Evolutionary conservation across 2,329 filamentous ascomycete species (phyloP).

Genomic region (Juglanconis juglandina): DNA sequence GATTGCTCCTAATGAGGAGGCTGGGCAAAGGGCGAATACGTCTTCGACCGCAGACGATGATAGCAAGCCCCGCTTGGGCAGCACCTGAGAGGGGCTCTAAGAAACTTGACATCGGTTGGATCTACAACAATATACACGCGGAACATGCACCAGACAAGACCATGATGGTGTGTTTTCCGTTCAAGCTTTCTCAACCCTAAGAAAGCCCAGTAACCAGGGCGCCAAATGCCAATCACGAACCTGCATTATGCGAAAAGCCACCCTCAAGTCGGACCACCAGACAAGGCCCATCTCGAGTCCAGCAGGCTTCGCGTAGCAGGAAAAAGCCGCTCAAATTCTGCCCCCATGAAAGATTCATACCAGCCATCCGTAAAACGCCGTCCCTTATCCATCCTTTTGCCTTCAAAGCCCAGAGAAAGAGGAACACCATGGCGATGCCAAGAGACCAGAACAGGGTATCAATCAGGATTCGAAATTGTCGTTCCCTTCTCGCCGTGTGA

Average conservation of each 20-base stretch:
- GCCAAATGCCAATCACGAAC: background rate
- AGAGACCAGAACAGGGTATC: constrained; percentile 17
- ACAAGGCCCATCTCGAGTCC: background rate
- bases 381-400: constrained; percentile 3
- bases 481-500: background rate
- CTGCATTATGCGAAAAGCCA: background rate
- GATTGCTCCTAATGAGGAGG: too few relatives aligned
- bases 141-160: background rate
- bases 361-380: constrained; percentile 16
- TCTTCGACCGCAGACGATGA: too few relatives aligned
- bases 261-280: background rate
- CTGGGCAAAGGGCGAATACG: too few relatives aligned
- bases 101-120: too few relatives aligned
- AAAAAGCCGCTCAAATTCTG: background rate
- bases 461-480: constrained; percentile 7
- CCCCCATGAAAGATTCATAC: background rate
- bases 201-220: background rate
- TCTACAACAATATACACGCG: too few relatives aligned
- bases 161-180: background rate
- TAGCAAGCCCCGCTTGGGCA: too few relatives aligned
- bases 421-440: constrained; percentile 12
- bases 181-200: background rate
- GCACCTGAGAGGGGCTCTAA: too few relatives aligned
- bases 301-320: background rate
- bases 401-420: background rate